phyloP scores from a whole-genome alignment of 192 early-diverging fungal species.

The Backusella westeae region DNA sequence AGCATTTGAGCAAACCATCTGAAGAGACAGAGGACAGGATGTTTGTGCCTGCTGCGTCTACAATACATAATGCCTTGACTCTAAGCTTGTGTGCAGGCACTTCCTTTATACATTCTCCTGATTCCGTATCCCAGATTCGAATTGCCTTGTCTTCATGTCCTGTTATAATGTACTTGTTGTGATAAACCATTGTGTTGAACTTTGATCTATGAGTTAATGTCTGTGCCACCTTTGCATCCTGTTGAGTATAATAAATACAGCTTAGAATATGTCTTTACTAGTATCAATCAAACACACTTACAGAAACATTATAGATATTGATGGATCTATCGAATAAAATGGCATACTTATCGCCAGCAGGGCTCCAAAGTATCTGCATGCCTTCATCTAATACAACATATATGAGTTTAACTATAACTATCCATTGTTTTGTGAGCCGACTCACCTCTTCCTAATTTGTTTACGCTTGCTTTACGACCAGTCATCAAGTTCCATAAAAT shows the following conservation, averaged over 20 bases:
- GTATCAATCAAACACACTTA: constrained; percentile 32
- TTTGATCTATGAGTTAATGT: constrained; percentile 36
- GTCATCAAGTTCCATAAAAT: constrained; percentile 78
- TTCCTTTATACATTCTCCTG: constrained; percentile 44
- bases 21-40: constrained; percentile 64
- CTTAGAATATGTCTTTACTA: neutral
- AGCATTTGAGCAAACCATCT: constrained; percentile 69
- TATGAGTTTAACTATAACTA: neutral
- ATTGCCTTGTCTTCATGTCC: constrained; percentile 64
- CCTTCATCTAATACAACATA: constrained; percentile 41
- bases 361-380: constrained; percentile 52
- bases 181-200: constrained; percentile 36
- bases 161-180: constrained; percentile 49
- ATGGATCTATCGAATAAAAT: constrained; percentile 57
- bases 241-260: neutral
- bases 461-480: constrained; percentile 63
- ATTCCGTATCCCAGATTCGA: constrained; percentile 47
- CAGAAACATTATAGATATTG: constrained; percentile 53
- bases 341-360: constrained; percentile 53
- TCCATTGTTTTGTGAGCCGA: no score
- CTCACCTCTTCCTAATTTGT: constrained; percentile 42
- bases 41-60: constrained; percentile 12
- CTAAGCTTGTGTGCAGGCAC: constrained; percentile 45
- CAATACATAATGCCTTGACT: constrained; percentile 39
- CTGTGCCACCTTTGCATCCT: constrained; percentile 32